phyloP scores from a whole-genome alignment of 2,329 filamentous ascomycete species.

The Fusarium equiseti region DNA sequence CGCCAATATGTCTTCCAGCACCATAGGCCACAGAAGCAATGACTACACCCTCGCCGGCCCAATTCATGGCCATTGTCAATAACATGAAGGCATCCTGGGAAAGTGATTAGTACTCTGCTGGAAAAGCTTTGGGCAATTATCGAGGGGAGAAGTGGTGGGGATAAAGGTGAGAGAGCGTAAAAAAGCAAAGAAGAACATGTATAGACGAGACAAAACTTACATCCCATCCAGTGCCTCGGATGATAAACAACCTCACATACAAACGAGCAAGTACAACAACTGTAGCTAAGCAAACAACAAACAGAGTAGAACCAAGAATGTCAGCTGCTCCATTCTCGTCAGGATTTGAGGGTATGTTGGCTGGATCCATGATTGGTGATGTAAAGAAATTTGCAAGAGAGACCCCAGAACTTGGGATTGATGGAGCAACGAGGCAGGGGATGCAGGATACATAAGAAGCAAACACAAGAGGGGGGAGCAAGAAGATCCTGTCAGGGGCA shows the following conservation, averaged over 20 bases:
- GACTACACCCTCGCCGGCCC: constrained; percentile 56
- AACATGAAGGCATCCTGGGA: constrained; percentile 50
- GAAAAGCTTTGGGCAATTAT: neutral
- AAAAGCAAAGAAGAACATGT: neutral
- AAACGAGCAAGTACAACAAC: constrained; percentile 56
- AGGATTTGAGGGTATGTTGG: constrained; percentile 48
- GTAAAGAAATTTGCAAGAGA: constrained; percentile 3
- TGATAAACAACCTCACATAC: constrained; percentile 60
- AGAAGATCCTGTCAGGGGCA: neutral
- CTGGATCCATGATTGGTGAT: constrained; percentile 35
- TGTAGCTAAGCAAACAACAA: constrained; percentile 54
- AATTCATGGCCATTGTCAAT: constrained; percentile 47
- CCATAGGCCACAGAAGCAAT: constrained; percentile 57
- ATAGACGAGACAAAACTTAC: constrained; percentile 44
- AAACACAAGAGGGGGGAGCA: neutral
- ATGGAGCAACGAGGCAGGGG: neutral
- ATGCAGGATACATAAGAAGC: constrained; percentile 29
- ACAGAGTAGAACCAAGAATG: constrained; percentile 57
- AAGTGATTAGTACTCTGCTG: neutral
- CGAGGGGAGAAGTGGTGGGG: neutral
- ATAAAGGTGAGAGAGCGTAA: neutral
- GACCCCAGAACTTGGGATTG: constrained; percentile 20
- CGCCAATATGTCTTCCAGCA: constrained; percentile 59
- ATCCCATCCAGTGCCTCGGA: constrained; percentile 62
- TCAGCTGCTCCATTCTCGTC: constrained; percentile 52